phyloP scores from a whole-genome alignment of 176 grass and related monocot genomes.

The Rhynchospora breviuscula region DNA sequence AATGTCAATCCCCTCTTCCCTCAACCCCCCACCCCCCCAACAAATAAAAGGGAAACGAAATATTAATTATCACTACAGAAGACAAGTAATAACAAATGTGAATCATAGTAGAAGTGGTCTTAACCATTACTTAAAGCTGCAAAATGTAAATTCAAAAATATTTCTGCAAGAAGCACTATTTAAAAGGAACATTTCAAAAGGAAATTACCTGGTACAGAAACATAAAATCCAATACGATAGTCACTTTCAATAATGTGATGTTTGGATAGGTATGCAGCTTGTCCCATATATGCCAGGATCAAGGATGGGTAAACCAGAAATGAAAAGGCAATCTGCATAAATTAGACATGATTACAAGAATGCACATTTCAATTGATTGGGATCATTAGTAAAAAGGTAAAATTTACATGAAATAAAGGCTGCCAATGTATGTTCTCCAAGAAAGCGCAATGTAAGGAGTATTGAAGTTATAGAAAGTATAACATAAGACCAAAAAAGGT shows the following conservation, averaged over 20 bases:
- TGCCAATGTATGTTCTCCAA: constrained; percentile 15
- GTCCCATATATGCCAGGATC: constrained; percentile 97
- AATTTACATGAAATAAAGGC: not conserved
- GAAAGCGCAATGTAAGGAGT: not conserved
- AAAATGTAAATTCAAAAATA: not conserved
- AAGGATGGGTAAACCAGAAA: constrained; percentile 95
- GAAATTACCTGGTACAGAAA: constrained; percentile 87
- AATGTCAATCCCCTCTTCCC: not conserved
- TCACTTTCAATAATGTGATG: constrained; percentile 80
- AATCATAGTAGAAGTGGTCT: not conserved
- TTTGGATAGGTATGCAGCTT: constrained; percentile 89
- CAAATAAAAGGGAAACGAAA: not conserved
- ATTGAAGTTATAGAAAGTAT: not conserved
- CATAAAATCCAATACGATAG: constrained; percentile 94
- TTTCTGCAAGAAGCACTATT: constrained; percentile 7
- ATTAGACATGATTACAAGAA: not conserved
- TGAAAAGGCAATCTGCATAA: constrained; percentile 82
- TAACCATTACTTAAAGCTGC: not conserved
- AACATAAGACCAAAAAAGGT: not conserved
- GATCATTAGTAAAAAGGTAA: not conserved
- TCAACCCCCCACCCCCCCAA: not conserved
- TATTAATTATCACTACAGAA: not conserved
- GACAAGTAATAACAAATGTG: not conserved
- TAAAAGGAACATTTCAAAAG: constrained; percentile 21
- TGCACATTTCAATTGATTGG: not conserved